Percentiles rank a stretch among this genome's conserved stretches.
Evolutionary conservation across 2,329 filamentous ascomycete species (phyloP).

Genomic region (Uncinocarpus reesii): DNA sequence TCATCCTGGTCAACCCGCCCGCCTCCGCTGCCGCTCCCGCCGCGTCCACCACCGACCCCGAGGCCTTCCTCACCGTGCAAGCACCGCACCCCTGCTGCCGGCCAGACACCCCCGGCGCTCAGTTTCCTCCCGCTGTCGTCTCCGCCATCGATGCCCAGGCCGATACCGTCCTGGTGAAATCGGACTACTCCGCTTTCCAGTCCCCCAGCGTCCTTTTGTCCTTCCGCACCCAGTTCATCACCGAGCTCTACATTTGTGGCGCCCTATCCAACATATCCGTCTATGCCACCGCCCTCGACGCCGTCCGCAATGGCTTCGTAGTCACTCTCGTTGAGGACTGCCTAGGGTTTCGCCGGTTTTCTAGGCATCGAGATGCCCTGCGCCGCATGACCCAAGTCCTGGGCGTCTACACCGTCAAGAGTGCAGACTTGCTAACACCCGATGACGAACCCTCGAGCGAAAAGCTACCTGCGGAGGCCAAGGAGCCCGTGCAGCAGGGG

Average conservation of each 20-base stretch:
- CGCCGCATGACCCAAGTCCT: constrained; percentile 62
- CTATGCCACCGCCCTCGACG: constrained; percentile 83
- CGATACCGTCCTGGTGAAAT: constrained; percentile 55
- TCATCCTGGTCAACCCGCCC: constrained; percentile 30
- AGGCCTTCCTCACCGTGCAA: constrained; percentile 34
- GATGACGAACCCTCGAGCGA: constrained; percentile 22
- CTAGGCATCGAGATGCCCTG: constrained; percentile 60
- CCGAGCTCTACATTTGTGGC: constrained; percentile 81
- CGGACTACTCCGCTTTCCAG: constrained; percentile 79
- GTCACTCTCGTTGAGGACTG: constrained; percentile 84
- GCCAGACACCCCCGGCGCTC: constrained; percentile 34
- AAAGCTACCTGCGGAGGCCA: not conserved
- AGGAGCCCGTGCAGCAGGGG: not conserved
- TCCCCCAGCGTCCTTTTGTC: constrained; percentile 61
- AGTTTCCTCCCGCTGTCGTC: constrained; percentile 43
- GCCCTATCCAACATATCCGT: constrained; percentile 79
- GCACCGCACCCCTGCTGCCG: constrained; percentile 30
- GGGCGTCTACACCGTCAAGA: constrained; percentile 56
- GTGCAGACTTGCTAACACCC: constrained; percentile 48
- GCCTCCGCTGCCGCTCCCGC: no score
- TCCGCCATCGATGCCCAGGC: constrained; percentile 40
- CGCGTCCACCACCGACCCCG: constrained; percentile 26
- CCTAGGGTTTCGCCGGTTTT: constrained; percentile 63
- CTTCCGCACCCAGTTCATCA: constrained; percentile 78
- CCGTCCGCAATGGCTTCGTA: constrained; percentile 74